A percentile compares a stretch with the other conserved stretches of the same genome.
These are phyloP conservation scores for Leccinum subgranulosum DNA, from an alignment of 768 basidiomycete genomes.

Conservation along the genomic window DNA sequence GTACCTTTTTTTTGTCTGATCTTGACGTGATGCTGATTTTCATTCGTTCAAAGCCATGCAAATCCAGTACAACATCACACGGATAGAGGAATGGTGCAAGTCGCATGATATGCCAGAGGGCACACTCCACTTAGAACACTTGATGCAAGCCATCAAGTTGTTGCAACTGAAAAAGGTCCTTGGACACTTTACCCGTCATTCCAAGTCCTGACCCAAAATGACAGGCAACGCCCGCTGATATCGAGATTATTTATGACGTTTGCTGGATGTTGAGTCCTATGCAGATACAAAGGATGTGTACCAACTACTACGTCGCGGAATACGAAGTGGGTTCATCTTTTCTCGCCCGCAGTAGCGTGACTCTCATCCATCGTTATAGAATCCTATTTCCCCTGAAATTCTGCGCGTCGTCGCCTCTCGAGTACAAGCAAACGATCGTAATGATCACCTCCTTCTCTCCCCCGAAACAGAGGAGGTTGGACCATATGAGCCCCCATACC, in stretches of 20 bases:
- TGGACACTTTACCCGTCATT: neutral
- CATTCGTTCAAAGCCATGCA: slow-evolving; percentile 77
- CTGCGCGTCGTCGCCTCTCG: slow-evolving; percentile 94
- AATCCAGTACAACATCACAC: slow-evolving; percentile 99
- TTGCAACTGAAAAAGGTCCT: slow-evolving; percentile 94
- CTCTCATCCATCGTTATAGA: slow-evolving; percentile 42
- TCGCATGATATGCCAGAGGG: slow-evolving; percentile 99
- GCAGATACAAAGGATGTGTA: slow-evolving; percentile 99
- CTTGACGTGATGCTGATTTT: neutral
- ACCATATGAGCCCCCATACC: slow-evolving; percentile 89
- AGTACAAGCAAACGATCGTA: slow-evolving; percentile 93
- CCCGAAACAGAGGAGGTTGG: slow-evolving; percentile 98
- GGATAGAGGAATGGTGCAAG: slow-evolving; percentile 99
- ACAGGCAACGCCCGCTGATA: slow-evolving; percentile 89
- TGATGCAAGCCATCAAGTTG: slow-evolving; percentile 99
- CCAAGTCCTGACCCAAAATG: neutral
- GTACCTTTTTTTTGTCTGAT: slow-evolving; percentile 41
- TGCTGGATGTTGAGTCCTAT: slow-evolving; percentile 99
- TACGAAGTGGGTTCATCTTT: slow-evolving; percentile 70
- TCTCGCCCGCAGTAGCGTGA: neutral
- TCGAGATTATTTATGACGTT: slow-evolving; percentile 98
- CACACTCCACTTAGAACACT: slow-evolving; percentile 92
- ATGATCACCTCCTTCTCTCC: slow-evolving; percentile 92
- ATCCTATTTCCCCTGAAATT: slow-evolving; percentile 96
- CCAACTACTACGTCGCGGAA: slow-evolving; percentile 98